These are phyloP conservation scores for Simplicillium sp. DNA, from an alignment of 2,329 filamentous ascomycete species.

Conservation along the genomic window DNA sequence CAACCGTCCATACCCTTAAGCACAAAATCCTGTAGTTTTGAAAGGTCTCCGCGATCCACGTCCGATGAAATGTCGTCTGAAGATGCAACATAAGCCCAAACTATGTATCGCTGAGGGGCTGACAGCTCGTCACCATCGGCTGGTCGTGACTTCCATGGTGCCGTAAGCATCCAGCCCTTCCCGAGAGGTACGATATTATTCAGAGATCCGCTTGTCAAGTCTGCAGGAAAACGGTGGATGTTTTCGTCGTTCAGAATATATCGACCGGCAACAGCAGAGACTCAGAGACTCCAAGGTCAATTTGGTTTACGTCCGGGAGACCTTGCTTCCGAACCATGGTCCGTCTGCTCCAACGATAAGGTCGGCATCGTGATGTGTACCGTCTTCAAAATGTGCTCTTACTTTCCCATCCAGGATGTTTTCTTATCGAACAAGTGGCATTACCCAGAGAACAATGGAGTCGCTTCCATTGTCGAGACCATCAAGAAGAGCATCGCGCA, in stretches of 20 bases:
- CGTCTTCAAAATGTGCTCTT: not conserved
- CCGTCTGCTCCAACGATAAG: not conserved
- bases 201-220: not conserved
- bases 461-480: not conserved
- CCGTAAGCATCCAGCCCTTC: not conserved
- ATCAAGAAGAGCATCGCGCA: not conserved
- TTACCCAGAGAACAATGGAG: not conserved
- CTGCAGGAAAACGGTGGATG: not conserved
- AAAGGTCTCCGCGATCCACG: not conserved
- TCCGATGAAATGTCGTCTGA: not conserved
- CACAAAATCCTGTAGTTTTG: not conserved
- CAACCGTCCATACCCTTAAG: not conserved
- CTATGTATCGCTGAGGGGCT: not conserved
- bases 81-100: not conserved
- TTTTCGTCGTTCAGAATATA: not conserved
- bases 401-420: not conserved
- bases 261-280: not conserved
- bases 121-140: not conserved
- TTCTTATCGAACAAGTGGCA: not conserved
- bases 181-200: not conserved
- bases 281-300: not conserved
- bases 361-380: not conserved
- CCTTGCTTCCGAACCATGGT: not conserved
- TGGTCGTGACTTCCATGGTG: not conserved
- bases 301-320: not conserved